Evolutionary conservation across 2,329 filamentous ascomycete species (phyloP), one percentile per base, ranked within the genome.

Genomic region (Paecilomyces niveus): DNA sequence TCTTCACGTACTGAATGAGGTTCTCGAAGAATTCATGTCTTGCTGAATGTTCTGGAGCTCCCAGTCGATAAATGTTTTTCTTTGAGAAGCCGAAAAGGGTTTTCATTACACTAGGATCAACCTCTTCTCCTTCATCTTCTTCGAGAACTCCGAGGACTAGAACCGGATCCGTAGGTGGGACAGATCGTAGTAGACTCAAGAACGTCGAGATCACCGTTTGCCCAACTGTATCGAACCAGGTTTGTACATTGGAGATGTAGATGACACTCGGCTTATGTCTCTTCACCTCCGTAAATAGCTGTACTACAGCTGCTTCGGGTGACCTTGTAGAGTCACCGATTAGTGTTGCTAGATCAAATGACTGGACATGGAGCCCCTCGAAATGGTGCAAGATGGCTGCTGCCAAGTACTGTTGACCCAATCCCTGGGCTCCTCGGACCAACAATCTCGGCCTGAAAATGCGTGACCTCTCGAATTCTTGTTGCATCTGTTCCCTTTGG

Each of bases 211-310:
- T 85, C 3, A 85, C 83, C 13, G 80, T 70, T 11, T 78, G 76
- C 2, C 87, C 85, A 45, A 91, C 78, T 0, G 89, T 87, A 11
- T 83, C 76, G 70, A 91, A 93, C 94, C 94, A 99, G 7, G 88
- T 83, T 64, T 96, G 89, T 54, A 97, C 85, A 64, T 92, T 88
- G 1, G 94, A 93, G 51, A 99, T 89, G 74, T 92, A 97, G 55
- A 99, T 94, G 39, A 97, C 90, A 71, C 92, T 95, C 0, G 94
- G 94, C 72, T 96, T 97, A 71, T 97, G 92, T 39, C 92, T 87
- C 72, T 93, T 90, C 39, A 96, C 90, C 76, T 97, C 94, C 0
- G 90, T 87, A 69, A 99, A 97, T 7, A 96, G 81, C 64, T 92
- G 88, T 11, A 96, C 91, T 62, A 99, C 86, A 9, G 92, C 90